phyloP scores from a whole-genome alignment of 306 rosid genomes.

The Ziziphus jujuba region DNA sequence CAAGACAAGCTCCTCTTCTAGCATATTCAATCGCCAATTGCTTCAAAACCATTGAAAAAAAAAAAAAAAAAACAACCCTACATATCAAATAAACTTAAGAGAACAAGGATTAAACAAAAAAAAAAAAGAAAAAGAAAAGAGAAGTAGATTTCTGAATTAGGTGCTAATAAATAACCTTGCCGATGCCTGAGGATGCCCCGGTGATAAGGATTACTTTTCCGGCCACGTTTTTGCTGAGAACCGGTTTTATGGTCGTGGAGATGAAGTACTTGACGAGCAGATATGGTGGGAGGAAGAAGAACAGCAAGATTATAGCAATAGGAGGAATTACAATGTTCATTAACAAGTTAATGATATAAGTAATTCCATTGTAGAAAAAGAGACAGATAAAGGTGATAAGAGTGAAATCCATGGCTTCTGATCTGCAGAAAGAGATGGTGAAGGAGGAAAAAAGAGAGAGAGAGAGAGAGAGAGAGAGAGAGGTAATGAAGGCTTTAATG shows the following conservation, averaged over 20 bases:
- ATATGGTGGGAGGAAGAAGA: conserved; percentile 43
- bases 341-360: conserved; percentile 12
- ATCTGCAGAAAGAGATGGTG: too few species aligned
- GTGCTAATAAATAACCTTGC: conserved; percentile 27
- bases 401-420: too few species aligned
- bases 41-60: conserved; percentile 28
- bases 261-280: conserved; percentile 36
- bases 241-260: conserved; percentile 8
- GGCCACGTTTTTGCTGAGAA: conserved; percentile 39
- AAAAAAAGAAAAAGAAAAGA: too few species aligned
- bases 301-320: background rate
- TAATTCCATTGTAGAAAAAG: background rate
- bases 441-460: background rate
- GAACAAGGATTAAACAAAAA: background rate
- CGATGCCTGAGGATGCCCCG: conserved; percentile 67
- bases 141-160: too few species aligned
- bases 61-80: background rate
- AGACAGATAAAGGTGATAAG: background rate
- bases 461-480: background rate
- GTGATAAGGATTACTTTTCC: conserved; percentile 66
- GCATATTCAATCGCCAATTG: conserved; percentile 66
- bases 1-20: conserved; percentile 53
- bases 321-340: conserved; percentile 21
- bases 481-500: too few species aligned
- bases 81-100: background rate